phyloP scores from a whole-genome alignment of 495 filamentous ascomycete genomes.

The Aspergillus funiculosus region DNA sequence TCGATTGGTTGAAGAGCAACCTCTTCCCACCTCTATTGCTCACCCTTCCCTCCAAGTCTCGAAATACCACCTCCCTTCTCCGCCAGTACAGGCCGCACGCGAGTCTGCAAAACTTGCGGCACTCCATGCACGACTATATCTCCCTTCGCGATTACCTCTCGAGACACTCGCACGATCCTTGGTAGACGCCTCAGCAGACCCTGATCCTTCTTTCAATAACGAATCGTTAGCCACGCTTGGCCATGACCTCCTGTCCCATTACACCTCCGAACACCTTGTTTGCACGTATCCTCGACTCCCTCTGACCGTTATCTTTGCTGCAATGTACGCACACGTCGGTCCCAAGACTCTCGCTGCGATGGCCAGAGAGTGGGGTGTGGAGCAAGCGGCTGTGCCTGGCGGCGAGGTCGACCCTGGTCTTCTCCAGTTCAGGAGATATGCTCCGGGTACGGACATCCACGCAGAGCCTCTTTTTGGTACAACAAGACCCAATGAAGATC shows the following conservation, averaged over 20 bases:
- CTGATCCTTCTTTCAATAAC: constrained; percentile 71
- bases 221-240: constrained; percentile 74
- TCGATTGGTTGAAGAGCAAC: constrained; percentile 18
- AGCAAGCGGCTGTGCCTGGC: constrained; percentile 73
- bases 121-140: constrained; percentile 82
- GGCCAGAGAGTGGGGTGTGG: constrained; percentile 82
- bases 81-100: constrained; percentile 58
- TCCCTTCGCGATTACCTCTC: constrained; percentile 74
- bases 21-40: constrained; percentile 21
- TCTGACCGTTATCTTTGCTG: constrained; percentile 70
- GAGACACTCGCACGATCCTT: constrained; percentile 81
- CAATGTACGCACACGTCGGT: constrained; percentile 77
- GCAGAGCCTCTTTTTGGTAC: constrained; percentile 17
- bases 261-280: constrained; percentile 80
- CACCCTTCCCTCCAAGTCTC: constrained; percentile 23
- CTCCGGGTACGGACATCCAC: constrained; percentile 49
- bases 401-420: constrained; percentile 88
- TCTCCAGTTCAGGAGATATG: constrained; percentile 68
- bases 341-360: constrained; percentile 61
- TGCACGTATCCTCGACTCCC: constrained; percentile 86
- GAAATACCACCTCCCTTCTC: constrained; percentile 53
- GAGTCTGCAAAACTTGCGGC: constrained; percentile 86
- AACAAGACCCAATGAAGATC: constrained; percentile 37
- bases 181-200: constrained; percentile 77
- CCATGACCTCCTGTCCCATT: constrained; percentile 73